Evolutionary conservation across 371 early-diverging fungal species (phyloP), one percentile per base, ranked within the genome.

Genomic region (Blastocladiella emersonii): DNA sequence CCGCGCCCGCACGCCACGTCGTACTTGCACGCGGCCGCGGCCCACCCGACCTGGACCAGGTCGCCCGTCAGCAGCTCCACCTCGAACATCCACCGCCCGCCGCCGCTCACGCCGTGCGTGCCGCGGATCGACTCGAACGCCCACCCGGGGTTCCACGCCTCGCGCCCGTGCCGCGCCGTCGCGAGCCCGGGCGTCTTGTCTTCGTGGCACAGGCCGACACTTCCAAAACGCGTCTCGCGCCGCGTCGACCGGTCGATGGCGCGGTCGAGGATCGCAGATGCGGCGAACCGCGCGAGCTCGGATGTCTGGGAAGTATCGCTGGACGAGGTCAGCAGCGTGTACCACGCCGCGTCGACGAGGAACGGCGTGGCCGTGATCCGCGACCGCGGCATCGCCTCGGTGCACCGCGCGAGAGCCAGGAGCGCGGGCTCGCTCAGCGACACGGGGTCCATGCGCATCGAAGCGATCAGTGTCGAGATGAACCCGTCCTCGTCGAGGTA

Each of bases 21-120:
- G 57, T 81, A 80, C 6, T 62, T 61, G 60, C 77, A 75, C 10
- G 72, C 64, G 8, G 69, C 65, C 3, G 72, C 76, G 0, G 77
- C 78, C 89, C 89, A 89, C 0, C 89, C 89, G 21, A 88, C 66
- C 71, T 89, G 89, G 65, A 87, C 76, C 41, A 89, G 70, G 0
- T 86, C 87, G 62, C 70, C 74, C 0, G 83, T 79, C 2, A 67
- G 65, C 17, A 88, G 65, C 21, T 70, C 68, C 1, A 86, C 75
- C 70, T 89, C 87, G 65, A 73, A 89, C 2, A 76, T 78, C 55
- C 72, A 85, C 25, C 67, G 66, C 34, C 81, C 80, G 41, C 63
- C 7, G 12, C 39, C n/a, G 13, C 70, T 68, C 6, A 73, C 71
- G n/a, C 72, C 70, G 45, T 73, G 69, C 10, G 74, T 78, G 0